Percentiles rank a stretch among this genome's conserved stretches.
These are phyloP conservation scores for Cadophora malorum DNA, from an alignment of 2,329 filamentous ascomycete genomes.

Conservation along the genomic window DNA sequence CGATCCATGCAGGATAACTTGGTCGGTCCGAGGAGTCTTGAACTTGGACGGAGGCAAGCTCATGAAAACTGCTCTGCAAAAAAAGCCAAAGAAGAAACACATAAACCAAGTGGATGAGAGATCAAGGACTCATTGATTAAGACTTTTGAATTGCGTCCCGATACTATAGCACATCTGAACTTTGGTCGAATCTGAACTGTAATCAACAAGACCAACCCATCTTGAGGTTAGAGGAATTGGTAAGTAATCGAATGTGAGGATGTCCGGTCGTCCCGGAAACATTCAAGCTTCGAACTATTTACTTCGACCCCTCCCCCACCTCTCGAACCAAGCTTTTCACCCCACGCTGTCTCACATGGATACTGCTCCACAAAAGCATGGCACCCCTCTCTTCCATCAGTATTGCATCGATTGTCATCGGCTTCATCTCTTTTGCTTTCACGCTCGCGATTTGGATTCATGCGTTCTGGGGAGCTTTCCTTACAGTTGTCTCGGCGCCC, in stretches of 20 bases:
- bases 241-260: background rate
- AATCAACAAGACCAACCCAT: background rate
- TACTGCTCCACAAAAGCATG: slow-evolving; percentile 9
- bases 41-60: too few relatives aligned
- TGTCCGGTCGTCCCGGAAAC: background rate
- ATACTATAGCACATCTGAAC: too few relatives aligned
- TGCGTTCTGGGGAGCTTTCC: slow-evolving; percentile 36
- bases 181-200: background rate
- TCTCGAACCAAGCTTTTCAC: slow-evolving; percentile 7
- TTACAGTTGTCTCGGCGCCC: slow-evolving; percentile 31
- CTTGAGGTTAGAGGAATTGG: background rate
- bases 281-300: background rate
- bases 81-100: too few relatives aligned
- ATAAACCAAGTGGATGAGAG: too few relatives aligned
- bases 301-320: background rate
- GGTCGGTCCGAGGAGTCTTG: too few relatives aligned
- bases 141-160: too few relatives aligned
- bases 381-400: slow-evolving; percentile 27
- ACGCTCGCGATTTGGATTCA: slow-evolving; percentile 37
- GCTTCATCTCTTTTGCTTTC: slow-evolving; percentile 38
- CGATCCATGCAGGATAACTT: too few relatives aligned
- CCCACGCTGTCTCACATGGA: slow-evolving; percentile 16
- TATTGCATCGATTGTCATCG: slow-evolving; percentile 33
- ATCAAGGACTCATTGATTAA: too few relatives aligned
- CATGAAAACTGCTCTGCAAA: too few relatives aligned